Base-by-base conservation (phyloP, 1,284 basidiomycete species). In the Xanthoconium separans region DNA sequence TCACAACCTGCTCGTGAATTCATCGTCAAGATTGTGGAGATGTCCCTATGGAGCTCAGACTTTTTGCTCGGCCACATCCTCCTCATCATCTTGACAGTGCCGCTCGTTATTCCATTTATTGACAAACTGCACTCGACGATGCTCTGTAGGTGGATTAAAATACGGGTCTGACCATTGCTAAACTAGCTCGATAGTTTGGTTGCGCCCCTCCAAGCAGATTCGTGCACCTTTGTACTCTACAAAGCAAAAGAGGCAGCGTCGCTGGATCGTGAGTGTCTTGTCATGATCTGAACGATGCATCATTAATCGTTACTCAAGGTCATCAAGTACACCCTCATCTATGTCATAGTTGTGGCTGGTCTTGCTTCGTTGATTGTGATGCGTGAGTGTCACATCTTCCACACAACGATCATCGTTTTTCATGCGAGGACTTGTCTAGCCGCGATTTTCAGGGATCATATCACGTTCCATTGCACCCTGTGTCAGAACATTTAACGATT, bases 21-120 rank as follows among this genome's bases (percentile, higher is more conserved):
- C 70, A 84, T 98, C 56, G 94, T 98, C 77, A 98, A 98, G 80
- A 93, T 96, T 57, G 92, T 97, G 61, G 95, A 97, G 74, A 92
- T 96, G 87, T 92, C 91, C 22, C 73, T 96, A 18, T 97, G 94
- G 89, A 89, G 88, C 51, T 94, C 92, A 16, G 95, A 97, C 75
- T 95, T 93, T 76, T 70, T 93, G 40, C 76, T 91, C 46, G 88
- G 79, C 7, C 92, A 95, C 70, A 72, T 97, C 53, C 79, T 98
- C 20, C 76, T 97, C 61, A 83, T 96, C 68, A 82, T 96, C 63
- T 74, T 97, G 73, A 90, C 90, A 16, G 83, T 86, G 15, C 93
- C 94, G 1, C 80, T 91, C 59, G 73, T 96, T 61, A 87, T 97
- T 59, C 95, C 95, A 1, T 95, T 86, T 74, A 76, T 89, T 58